These are phyloP conservation scores for Uronychia setigera DNA, from an alignment of 73 alveolate genomes.

Conservation along the genomic window DNA sequence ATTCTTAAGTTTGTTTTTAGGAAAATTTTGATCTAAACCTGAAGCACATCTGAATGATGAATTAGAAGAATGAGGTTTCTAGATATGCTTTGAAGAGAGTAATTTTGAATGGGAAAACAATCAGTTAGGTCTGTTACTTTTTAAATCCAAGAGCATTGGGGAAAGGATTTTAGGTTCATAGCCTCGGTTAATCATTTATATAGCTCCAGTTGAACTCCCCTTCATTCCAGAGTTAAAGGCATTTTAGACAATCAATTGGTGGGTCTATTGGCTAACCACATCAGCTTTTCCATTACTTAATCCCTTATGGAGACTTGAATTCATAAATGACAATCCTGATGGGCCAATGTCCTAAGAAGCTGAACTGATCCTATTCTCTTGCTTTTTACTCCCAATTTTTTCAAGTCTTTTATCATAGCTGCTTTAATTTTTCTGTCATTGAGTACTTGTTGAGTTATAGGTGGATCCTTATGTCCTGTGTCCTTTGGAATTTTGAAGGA, in stretches of 20 bases:
- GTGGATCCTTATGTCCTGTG: too few species aligned
- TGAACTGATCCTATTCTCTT: too few species aligned
- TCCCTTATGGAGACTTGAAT: neutral
- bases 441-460: neutral
- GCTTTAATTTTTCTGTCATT: neutral
- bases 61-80: neutral
- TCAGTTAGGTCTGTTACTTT: neutral
- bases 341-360: neutral
- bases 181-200: neutral
- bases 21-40: too few species aligned
- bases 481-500: too few species aligned
- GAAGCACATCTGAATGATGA: too few species aligned
- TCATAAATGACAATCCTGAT: neutral
- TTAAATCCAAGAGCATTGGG: neutral
- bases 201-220: neutral
- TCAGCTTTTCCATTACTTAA: neutral
- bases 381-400: neutral
- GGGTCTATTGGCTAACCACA: neutral
- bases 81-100: neutral
- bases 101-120: neutral
- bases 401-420: neutral
- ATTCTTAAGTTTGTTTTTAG: too few species aligned
- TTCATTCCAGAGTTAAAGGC: too few species aligned
- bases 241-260: neutral
- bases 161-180: neutral